These are phyloP conservation scores for Entomortierella lignicola DNA, from an alignment of 192 early-diverging fungal genomes.

Conservation along the genomic window DNA sequence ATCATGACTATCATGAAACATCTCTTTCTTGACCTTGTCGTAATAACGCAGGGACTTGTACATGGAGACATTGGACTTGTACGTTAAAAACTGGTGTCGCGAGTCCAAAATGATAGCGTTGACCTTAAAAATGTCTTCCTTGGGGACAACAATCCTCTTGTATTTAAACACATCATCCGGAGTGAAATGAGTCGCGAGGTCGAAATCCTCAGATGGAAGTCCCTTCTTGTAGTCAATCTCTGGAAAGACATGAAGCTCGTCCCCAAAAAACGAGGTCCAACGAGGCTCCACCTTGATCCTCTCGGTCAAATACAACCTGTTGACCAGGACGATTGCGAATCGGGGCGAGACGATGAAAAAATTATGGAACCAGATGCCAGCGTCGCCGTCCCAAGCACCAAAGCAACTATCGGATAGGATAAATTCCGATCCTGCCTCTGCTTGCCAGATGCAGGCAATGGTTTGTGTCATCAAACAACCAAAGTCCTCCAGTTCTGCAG, in stretches of 20 bases:
- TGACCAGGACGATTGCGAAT: too few relatives aligned
- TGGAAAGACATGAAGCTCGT: constrained; percentile 18
- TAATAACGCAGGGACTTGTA: constrained; percentile 29
- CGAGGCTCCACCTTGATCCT: too few relatives aligned
- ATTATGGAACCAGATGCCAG: constrained; percentile 4
- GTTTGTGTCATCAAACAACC: background rate
- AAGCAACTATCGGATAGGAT: constrained; percentile 44
- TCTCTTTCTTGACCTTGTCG: constrained; percentile 23
- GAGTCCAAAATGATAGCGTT: constrained; percentile 25
- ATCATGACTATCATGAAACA: constrained; percentile 5
- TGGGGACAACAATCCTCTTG: constrained; percentile 19
- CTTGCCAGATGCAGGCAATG: constrained; percentile 48
- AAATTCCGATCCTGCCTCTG: constrained; percentile 48
- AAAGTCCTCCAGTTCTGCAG: constrained; percentile 14
- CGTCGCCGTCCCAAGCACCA: constrained; percentile 48
- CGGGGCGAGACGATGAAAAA: too few relatives aligned
- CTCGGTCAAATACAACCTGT: too few relatives aligned
- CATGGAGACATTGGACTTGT: constrained; percentile 31
- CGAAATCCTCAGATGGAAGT: too few relatives aligned
- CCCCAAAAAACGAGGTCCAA: constrained; percentile 6
- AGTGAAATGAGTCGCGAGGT: background rate
- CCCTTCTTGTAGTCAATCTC: constrained; percentile 19
- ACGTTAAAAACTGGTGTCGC: constrained; percentile 8
- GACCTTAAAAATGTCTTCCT: constrained; percentile 18
- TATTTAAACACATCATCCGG: constrained; percentile 31